phyloP scores from a whole-genome alignment of 148 eudicot species.

The Vaccinium darrowii region DNA sequence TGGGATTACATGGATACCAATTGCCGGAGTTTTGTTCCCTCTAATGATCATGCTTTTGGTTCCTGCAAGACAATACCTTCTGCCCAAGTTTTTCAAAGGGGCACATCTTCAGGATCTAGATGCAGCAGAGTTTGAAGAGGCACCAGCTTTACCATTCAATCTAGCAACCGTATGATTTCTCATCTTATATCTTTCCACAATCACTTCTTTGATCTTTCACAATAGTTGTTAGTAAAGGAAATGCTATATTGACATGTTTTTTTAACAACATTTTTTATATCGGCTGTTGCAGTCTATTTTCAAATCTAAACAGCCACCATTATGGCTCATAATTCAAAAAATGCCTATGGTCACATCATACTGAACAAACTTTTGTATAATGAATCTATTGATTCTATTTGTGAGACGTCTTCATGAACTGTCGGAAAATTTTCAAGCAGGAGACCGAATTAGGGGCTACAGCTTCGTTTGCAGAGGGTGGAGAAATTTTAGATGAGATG shows the following conservation, averaged over 20 bases:
- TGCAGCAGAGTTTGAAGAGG: constrained; percentile 95
- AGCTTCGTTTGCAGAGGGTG: constrained; percentile 38
- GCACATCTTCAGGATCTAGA: constrained; percentile 96
- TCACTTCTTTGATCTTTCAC: constrained; percentile 5
- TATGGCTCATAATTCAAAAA: background rate
- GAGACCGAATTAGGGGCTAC: constrained; percentile 42
- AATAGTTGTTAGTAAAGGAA: background rate
- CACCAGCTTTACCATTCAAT: constrained; percentile 66
- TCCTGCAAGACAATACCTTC: constrained; percentile 84
- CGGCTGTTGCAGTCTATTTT: background rate
- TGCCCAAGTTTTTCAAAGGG: constrained; percentile 82
- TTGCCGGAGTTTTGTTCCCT: constrained; percentile 96
- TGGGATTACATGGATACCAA: constrained; percentile 94
- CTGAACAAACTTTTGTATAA: background rate
- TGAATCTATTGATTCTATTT: background rate
- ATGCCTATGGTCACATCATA: background rate
- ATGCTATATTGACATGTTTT: background rate
- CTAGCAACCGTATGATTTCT: background rate
- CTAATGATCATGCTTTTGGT: constrained; percentile 95
- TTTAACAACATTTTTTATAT: background rate
- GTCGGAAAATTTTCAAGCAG: constrained; percentile 35
- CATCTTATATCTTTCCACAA: constrained; percentile 59
- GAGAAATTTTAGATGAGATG: constrained; percentile 69
- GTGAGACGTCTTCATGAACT: background rate
- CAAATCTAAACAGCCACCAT: background rate